These are phyloP conservation scores for Vachellia pachyceras DNA, from an alignment of 306 rosid species.

Conservation along the genomic window DNA sequence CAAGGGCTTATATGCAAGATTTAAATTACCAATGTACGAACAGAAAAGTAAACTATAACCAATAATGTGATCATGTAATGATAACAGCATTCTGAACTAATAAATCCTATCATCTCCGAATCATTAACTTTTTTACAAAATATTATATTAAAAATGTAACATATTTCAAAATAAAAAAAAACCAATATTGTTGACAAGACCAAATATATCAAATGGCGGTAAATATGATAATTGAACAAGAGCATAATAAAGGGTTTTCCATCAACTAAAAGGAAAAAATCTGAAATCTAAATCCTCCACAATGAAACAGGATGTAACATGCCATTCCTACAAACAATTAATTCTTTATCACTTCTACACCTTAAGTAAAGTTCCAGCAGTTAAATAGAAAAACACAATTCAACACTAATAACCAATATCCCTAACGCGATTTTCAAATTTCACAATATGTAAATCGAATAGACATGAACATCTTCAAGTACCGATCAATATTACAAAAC, in stretches of 20 bases:
- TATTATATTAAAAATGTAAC: background rate
- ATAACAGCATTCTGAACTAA: background rate
- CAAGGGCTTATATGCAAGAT: background rate
- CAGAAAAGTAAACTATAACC: background rate
- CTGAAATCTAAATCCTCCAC: background rate
- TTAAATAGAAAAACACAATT: conserved; percentile 15
- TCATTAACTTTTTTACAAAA: background rate
- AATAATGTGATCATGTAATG: background rate
- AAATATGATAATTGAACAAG: conserved; percentile 16
- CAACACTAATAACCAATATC: conserved; percentile 14
- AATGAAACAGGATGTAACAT: conserved; percentile 24
- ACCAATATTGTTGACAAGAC: conserved; percentile 26
- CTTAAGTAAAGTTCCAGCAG: conserved; percentile 23
- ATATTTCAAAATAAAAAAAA: background rate
- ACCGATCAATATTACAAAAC: conserved; percentile 7
- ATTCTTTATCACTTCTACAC: conserved; percentile 21
- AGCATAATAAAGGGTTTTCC: conserved; percentile 21
- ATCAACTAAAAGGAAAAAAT: conserved; percentile 15
- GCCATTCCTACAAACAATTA: conserved; percentile 1
- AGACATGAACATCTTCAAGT: conserved; percentile 25
- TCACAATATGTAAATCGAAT: conserved; percentile 21
- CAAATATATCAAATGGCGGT: conserved; percentile 13
- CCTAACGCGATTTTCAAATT: background rate
- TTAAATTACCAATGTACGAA: background rate
- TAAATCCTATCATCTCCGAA: background rate